A percentile compares a stretch with the other conserved stretches of the same genome.
Conservation (phyloP, 2,329 filamentous ascomycete genomes). For the Penicillium italicum region DNA sequence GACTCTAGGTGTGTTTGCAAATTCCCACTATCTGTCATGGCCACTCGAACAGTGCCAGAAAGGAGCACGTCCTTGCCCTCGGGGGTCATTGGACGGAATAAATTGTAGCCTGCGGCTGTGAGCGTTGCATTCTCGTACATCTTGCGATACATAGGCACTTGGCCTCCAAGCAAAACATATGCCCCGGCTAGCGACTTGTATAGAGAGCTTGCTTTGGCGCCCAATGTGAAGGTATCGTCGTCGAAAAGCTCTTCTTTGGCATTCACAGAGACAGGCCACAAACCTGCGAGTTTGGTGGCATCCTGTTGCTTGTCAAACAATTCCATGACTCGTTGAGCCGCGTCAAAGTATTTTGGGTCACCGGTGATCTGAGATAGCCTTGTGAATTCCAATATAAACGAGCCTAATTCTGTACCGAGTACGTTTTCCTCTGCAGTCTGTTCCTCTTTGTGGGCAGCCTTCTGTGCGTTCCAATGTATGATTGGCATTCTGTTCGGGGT, state of each 20-base stretch:
- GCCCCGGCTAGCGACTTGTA: slow-evolving; percentile 59
- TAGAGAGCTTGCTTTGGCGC: slow-evolving; percentile 54
- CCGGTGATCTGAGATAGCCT: slow-evolving; percentile 39
- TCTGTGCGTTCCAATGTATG: slow-evolving; percentile 43
- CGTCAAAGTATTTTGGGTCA: slow-evolving; percentile 40
- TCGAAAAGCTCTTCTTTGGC: slow-evolving; percentile 24
- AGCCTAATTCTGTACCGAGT: slow-evolving; percentile 38
- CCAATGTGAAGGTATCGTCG: slow-evolving; percentile 49
- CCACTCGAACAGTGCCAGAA: slow-evolving; percentile 42
- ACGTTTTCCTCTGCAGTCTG: slow-evolving; percentile 26
- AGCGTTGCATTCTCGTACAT: slow-evolving; percentile 54
- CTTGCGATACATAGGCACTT: slow-evolving; percentile 46
- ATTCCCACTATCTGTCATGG: slow-evolving; percentile 10
- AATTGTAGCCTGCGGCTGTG: slow-evolving; percentile 43
- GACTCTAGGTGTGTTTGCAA: slow-evolving; percentile 29
- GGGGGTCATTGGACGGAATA: slow-evolving; percentile 51
- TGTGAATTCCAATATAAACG: slow-evolving; percentile 43
- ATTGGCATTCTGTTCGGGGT: slow-evolving; percentile 89
- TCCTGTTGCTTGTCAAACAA: slow-evolving; percentile 33
- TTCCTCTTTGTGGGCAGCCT: slow-evolving; percentile 18
- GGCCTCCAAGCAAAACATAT: slow-evolving; percentile 41
- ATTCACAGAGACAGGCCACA: slow-evolving; percentile 40
- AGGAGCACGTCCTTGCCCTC: slow-evolving; percentile 47
- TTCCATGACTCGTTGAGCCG: slow-evolving; percentile 35
- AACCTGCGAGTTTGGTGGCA: slow-evolving; percentile 36